These are phyloP conservation scores for Globisporangium sylvaticum DNA, from an alignment of 352 stramenopile species.

Conservation along the genomic window DNA sequence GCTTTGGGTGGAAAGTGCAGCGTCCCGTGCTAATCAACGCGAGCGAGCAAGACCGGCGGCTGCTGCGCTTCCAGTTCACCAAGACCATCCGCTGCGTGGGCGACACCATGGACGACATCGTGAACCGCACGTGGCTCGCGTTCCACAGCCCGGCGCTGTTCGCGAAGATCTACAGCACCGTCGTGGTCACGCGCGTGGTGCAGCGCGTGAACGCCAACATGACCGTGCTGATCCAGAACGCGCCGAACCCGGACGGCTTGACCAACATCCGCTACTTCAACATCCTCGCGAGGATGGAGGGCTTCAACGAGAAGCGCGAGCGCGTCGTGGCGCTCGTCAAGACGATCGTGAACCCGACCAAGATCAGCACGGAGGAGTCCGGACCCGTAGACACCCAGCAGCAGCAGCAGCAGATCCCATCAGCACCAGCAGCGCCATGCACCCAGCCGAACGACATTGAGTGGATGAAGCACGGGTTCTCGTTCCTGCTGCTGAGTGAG, in stretches of 20 bases:
- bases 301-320: constrained; percentile 25
- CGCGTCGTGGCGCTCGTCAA: constrained; percentile 39
- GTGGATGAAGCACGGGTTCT: constrained; percentile 45
- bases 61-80: constrained; percentile 45
- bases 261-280: constrained; percentile 43
- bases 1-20: constrained; percentile 35
- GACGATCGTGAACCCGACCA: constrained; percentile 31
- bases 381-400: neutral
- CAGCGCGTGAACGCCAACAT: constrained; percentile 31
- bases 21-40: constrained; percentile 18
- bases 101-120: constrained; percentile 37
- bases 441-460: constrained; percentile 33
- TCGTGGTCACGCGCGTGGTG: constrained; percentile 32
- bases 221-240: constrained; percentile 40
- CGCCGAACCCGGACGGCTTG: constrained; percentile 22
- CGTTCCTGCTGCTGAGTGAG: constrained; percentile 37
- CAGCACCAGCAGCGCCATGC: neutral
- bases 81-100: constrained; percentile 29
- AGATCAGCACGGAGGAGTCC: neutral
- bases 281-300: constrained; percentile 29
- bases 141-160: constrained; percentile 36
- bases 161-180: constrained; percentile 39
- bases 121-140: constrained; percentile 36
- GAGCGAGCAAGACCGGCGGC: constrained; percentile 10
- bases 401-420: neutral